These are phyloP conservation scores for Sporothrix pseudoabietina DNA, from an alignment of 2,329 filamentous ascomycete genomes.

Conservation along the genomic window DNA sequence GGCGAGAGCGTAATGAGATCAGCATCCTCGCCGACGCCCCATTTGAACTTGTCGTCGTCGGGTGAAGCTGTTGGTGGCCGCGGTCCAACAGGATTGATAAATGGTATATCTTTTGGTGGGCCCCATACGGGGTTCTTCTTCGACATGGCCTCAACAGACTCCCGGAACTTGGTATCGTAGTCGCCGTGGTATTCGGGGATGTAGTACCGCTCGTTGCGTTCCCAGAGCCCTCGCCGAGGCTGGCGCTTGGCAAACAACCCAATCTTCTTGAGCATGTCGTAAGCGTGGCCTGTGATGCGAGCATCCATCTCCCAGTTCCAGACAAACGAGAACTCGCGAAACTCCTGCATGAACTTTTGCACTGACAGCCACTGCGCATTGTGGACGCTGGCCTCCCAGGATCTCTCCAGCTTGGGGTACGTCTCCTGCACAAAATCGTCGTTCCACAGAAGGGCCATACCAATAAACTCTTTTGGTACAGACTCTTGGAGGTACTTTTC, in stretches of 20 bases:
- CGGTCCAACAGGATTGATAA: constrained; percentile 62
- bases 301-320: constrained; percentile 91
- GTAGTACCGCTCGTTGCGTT: constrained; percentile 72
- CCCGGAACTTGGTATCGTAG: constrained; percentile 68
- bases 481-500: constrained; percentile 56
- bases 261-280: constrained; percentile 72
- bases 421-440: constrained; percentile 72
- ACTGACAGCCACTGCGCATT: constrained; percentile 70
- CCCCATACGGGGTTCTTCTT: constrained; percentile 66
- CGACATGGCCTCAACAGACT: constrained; percentile 60
- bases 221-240: constrained; percentile 73
- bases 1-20: constrained; percentile 63
- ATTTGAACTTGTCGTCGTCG: constrained; percentile 38
- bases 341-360: constrained; percentile 73
- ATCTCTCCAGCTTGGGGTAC: constrained; percentile 70
- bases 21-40: constrained; percentile 42
- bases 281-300: constrained; percentile 77
- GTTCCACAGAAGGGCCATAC: constrained; percentile 74
- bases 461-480: constrained; percentile 53
- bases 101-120: constrained; percentile 55
- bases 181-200: constrained; percentile 69
- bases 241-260: constrained; percentile 65
- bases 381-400: constrained; percentile 56
- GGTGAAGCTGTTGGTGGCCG: constrained; percentile 36
- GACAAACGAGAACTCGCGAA: constrained; percentile 77